phyloP scores from a whole-genome alignment of 2,329 filamentous ascomycete genomes.

The Amesomyces nigricolor region DNA sequence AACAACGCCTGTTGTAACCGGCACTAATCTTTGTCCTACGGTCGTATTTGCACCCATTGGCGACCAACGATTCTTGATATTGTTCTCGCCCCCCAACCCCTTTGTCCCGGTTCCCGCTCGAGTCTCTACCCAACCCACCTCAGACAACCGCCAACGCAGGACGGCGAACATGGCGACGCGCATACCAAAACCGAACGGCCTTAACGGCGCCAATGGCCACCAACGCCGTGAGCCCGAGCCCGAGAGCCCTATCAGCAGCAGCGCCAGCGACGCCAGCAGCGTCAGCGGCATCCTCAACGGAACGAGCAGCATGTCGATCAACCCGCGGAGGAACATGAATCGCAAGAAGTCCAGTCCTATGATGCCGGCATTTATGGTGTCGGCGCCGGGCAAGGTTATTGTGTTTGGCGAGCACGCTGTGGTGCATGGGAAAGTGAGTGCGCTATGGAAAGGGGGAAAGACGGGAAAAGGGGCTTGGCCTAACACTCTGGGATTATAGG shows the following conservation, averaged over 20 bases:
- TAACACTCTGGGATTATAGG: constrained; percentile 39
- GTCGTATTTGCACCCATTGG: constrained; percentile 8
- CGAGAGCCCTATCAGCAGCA: constrained; percentile 16
- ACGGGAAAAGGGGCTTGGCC: neutral
- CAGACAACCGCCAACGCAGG: neutral
- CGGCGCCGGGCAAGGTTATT: constrained; percentile 95
- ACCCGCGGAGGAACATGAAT: constrained; percentile 37
- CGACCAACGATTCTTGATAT: constrained; percentile 7
- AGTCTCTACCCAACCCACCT: neutral
- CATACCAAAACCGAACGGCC: constrained; percentile 15
- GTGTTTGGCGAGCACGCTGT: constrained; percentile 97
- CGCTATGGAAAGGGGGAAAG: neutral
- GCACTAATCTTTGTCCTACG: constrained; percentile 7
- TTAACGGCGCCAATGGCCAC: constrained; percentile 8
- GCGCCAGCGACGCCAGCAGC: constrained; percentile 21
- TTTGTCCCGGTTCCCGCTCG: constrained; percentile 5
- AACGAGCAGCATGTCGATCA: constrained; percentile 26
- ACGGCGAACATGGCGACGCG: constrained; percentile 17
- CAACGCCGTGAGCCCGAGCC: constrained; percentile 6
- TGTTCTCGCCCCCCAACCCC: constrained; percentile 7
- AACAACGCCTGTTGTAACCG: neutral
- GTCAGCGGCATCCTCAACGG: constrained; percentile 28
- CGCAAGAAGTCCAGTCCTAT: constrained; percentile 59
- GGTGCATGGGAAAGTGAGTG: constrained; percentile 82
- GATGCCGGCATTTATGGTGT: constrained; percentile 95